Conservation (phyloP, 2,329 filamentous ascomycete species). For the Cladosporium halotolerans region DNA sequence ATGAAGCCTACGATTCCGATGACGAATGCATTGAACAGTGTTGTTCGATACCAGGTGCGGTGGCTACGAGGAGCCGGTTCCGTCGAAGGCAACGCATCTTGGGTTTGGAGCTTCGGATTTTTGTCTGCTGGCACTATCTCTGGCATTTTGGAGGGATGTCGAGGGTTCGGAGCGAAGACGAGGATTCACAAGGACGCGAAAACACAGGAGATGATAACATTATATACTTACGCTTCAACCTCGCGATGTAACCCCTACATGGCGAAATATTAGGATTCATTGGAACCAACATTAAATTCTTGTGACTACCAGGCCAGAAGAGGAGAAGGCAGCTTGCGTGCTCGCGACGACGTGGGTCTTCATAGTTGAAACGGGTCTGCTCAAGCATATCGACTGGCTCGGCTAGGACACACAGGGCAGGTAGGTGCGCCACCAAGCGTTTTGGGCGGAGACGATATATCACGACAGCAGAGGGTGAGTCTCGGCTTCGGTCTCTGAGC, state of each 20-base stretch:
- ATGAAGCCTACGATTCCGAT: constrained; percentile 50
- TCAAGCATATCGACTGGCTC: neutral
- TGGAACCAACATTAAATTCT: neutral
- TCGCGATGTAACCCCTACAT: neutral
- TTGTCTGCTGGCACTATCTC: constrained; percentile 5
- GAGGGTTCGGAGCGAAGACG: neutral
- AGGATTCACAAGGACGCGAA: too few relatives aligned
- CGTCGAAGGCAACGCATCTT: constrained; percentile 4
- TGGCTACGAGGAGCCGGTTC: neutral
- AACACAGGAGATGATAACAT: neutral
- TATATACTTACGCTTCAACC: neutral
- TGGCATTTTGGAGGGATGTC: neutral
- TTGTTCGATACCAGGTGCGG: constrained; percentile 45
- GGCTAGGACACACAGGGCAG: too few relatives aligned
- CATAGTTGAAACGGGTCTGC: neutral
- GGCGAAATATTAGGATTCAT: neutral
- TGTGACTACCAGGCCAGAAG: neutral
- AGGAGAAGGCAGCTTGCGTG: constrained; percentile 9
- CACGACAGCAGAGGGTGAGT: too few relatives aligned
- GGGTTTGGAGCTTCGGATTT: neutral
- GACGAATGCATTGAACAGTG: constrained; percentile 49
- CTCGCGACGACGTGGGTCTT: constrained; percentile 8
- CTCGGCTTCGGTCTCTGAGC: too few relatives aligned
- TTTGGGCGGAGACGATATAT: too few relatives aligned
- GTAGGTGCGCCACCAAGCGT: too few relatives aligned